Evolutionary conservation across 1,139 yeast species (phyloP).

Genomic region (Pneumocystis oryctolagi): DNA sequence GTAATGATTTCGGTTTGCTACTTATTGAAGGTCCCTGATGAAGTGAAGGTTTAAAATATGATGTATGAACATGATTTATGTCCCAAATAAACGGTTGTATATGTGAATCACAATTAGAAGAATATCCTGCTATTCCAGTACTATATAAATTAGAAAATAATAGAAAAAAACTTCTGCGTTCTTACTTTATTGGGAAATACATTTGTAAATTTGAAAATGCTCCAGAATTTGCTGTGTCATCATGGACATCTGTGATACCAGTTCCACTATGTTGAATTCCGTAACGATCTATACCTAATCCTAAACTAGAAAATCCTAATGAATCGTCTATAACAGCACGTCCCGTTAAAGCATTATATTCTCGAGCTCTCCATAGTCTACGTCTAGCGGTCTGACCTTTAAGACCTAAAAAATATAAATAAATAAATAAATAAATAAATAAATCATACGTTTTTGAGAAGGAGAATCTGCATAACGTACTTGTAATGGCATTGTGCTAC

Average conservation of each 20-base stretch:
- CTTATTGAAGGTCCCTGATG: background rate
- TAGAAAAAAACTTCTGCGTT: background rate
- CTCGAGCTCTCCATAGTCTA: slow-evolving; percentile 18
- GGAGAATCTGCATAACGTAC: slow-evolving; percentile 19
- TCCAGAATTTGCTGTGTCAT: background rate
- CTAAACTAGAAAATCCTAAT: background rate
- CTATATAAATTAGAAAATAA: background rate
- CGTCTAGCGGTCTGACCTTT: slow-evolving; percentile 16
- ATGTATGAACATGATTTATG: background rate
- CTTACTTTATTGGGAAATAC: background rate
- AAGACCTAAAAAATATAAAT: slow-evolving; percentile 11
- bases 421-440: background rate
- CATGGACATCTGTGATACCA: background rate
- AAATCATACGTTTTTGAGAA: slow-evolving; percentile 10
- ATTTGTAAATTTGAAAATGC: background rate
- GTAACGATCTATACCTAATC: background rate
- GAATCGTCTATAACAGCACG: slow-evolving; percentile 13
- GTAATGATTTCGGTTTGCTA: background rate
- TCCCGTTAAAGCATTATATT: slow-evolving; percentile 15
- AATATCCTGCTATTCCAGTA: background rate
- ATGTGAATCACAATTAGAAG: background rate
- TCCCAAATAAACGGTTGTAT: background rate
- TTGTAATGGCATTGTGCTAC: slow-evolving; percentile 16
- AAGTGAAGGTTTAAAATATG: background rate
- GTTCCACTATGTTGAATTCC: background rate